phyloP scores from a whole-genome alignment of 331 rosid species.

The Arachis monticola region DNA sequence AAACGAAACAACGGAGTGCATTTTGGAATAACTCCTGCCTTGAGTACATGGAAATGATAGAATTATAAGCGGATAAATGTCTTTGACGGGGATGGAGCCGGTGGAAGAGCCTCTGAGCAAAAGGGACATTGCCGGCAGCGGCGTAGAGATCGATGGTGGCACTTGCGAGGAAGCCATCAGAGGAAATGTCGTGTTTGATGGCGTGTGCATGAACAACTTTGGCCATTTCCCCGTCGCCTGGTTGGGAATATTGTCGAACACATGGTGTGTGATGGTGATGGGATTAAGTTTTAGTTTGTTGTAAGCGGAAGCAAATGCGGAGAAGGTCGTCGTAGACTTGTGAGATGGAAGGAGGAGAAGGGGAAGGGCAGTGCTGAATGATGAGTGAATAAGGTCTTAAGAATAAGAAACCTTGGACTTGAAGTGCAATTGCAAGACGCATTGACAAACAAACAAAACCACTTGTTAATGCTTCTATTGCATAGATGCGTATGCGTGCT shows the following conservation, averaged over 20 bases:
- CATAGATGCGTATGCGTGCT: too few species aligned
- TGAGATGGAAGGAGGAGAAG: background rate
- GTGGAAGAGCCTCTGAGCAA: slow-evolving; percentile 57
- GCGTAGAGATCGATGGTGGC: slow-evolving; percentile 65
- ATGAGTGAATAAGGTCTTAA: background rate
- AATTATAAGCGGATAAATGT: slow-evolving; percentile 68
- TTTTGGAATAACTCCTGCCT: slow-evolving; percentile 42
- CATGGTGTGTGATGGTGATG: background rate
- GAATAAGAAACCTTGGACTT: background rate
- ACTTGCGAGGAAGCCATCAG: slow-evolving; percentile 58
- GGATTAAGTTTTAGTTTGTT: background rate
- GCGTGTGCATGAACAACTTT: slow-evolving; percentile 56
- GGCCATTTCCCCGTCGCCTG: background rate
- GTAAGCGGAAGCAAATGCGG: background rate
- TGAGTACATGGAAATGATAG: slow-evolving; percentile 63
- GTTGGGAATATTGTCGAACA: background rate
- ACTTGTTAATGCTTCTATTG: too few species aligned
- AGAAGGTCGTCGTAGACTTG: background rate
- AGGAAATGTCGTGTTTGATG: slow-evolving; percentile 50
- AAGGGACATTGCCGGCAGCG: slow-evolving; percentile 54
- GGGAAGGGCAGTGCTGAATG: background rate
- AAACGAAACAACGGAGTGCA: slow-evolving; percentile 50
- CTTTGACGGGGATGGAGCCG: slow-evolving; percentile 56
- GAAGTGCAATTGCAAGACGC: background rate
- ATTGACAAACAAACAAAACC: background rate